These are phyloP conservation scores for Thozetella sp. DNA, from an alignment of 495 filamentous ascomycete genomes.

Conservation along the genomic window DNA sequence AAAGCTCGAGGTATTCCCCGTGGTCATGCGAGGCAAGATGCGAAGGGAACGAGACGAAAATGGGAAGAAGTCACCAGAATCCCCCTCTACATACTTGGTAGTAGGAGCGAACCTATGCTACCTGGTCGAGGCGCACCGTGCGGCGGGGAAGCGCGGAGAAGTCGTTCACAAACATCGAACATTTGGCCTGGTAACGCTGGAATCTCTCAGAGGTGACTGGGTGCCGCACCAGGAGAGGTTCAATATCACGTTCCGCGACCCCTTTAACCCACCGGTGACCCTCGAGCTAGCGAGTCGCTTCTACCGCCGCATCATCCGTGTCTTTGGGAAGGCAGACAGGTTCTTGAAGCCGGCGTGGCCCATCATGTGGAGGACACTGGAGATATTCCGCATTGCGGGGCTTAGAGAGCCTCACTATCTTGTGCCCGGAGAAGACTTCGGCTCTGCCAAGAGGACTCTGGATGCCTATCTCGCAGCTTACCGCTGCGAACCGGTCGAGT, in stretches of 20 bases:
- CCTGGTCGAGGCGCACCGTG: constrained; percentile 60
- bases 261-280: constrained; percentile 61
- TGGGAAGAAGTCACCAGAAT: constrained; percentile 68
- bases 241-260: constrained; percentile 77
- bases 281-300: constrained; percentile 80
- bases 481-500: constrained; percentile 71
- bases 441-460: constrained; percentile 80
- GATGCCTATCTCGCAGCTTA: constrained; percentile 86
- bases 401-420: constrained; percentile 51
- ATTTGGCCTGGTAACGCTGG: constrained; percentile 78
- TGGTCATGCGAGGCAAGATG: constrained; percentile 71
- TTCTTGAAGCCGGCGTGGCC: constrained; percentile 85
- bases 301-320: constrained; percentile 75
- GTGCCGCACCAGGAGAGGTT: constrained; percentile 77
- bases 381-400: constrained; percentile 64
- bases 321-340: constrained; percentile 71
- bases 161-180: constrained; percentile 41
- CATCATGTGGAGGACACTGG: constrained; percentile 66
- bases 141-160: constrained; percentile 49
- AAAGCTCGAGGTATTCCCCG: constrained; percentile 79
- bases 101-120: constrained; percentile 85
- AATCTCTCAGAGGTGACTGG: constrained; percentile 33
- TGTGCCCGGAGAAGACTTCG: constrained; percentile 71
- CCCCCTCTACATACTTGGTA: constrained; percentile 82
- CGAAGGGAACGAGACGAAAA: constrained; percentile 39